Percentiles rank a stretch among this genome's conserved stretches.
These are phyloP conservation scores for Mediolabrus comicus DNA, from an alignment of 108 stramenopile species.

Conservation along the genomic window DNA sequence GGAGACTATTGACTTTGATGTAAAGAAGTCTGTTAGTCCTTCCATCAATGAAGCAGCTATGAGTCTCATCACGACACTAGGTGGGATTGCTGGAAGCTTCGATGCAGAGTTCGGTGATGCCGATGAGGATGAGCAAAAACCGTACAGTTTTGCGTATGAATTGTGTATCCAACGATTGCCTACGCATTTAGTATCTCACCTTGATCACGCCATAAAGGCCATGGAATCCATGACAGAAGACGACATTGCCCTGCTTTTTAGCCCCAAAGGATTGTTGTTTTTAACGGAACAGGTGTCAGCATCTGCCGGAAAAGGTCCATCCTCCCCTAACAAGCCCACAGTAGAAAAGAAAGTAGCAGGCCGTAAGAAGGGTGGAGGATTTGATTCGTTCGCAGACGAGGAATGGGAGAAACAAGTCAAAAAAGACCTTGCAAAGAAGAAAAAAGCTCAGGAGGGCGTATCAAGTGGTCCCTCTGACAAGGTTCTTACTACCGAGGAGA, in stretches of 20 bases:
- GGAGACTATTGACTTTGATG: background rate
- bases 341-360: slow-evolving; percentile 39
- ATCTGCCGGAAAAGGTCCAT: slow-evolving; percentile 4
- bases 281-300: slow-evolving; percentile 3
- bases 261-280: slow-evolving; percentile 38
- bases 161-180: slow-evolving; percentile 42
- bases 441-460: slow-evolving; percentile 26
- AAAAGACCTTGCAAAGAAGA: slow-evolving; percentile 77
- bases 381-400: slow-evolving; percentile 65
- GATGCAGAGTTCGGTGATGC: slow-evolving; percentile 49
- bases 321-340: background rate
- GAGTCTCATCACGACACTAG: slow-evolving; percentile 63
- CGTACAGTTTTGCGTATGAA: slow-evolving; percentile 53
- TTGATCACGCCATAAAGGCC: slow-evolving; percentile 8
- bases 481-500: slow-evolving; percentile 65
- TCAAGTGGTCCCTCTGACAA: background rate
- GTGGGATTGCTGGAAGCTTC: slow-evolving; percentile 56
- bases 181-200: slow-evolving; percentile 17
- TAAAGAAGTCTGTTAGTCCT: slow-evolving; percentile 33
- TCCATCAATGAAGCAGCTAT: slow-evolving; percentile 52
- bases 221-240: slow-evolving; percentile 43
- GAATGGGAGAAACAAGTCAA: slow-evolving; percentile 89
- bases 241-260: slow-evolving; percentile 33
- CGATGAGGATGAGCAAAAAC: slow-evolving; percentile 61
- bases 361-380: slow-evolving; percentile 52